phyloP scores from a whole-genome alignment of 73 alveolate species.

The Strombidium stylifer region DNA sequence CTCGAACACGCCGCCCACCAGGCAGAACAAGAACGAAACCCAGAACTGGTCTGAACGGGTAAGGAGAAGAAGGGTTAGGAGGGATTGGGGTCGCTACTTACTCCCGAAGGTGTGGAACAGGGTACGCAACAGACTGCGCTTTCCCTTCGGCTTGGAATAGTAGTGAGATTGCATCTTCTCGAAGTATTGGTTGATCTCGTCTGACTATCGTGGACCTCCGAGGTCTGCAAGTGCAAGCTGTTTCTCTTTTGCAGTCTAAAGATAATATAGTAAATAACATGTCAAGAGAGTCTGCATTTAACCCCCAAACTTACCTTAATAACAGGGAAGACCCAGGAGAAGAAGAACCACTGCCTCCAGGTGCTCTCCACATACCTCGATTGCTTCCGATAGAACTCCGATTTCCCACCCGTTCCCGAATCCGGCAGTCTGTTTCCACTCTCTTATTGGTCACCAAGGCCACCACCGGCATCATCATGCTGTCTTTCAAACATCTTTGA shows the following conservation, averaged over 20 bases:
- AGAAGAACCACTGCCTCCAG: conserved; percentile 7
- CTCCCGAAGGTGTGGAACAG: background rate
- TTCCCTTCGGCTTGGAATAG: background rate
- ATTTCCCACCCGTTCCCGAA: no score
- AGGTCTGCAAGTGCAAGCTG: background rate
- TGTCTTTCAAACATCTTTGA: no score
- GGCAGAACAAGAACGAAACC: background rate
- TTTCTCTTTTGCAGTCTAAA: background rate
- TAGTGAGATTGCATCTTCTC: background rate
- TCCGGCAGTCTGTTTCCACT: no score
- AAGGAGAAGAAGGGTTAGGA: no score
- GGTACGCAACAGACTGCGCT: background rate
- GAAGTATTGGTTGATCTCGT: background rate
- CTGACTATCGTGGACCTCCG: background rate
- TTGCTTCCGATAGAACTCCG: no score
- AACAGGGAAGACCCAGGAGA: conserved; percentile 31
- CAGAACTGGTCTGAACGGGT: no score
- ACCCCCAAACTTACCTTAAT: background rate
- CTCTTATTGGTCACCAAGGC: no score
- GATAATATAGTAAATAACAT: no score
- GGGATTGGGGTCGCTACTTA: no score
- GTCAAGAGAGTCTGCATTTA: background rate
- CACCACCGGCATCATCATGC: no score
- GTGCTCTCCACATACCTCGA: background rate
- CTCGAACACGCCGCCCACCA: background rate